A percentile compares a stretch with the other conserved stretches of the same genome.
These are phyloP conservation scores for Westerdykella aurantiaca DNA, from an alignment of 2,329 filamentous ascomycete genomes.

Conservation along the genomic window DNA sequence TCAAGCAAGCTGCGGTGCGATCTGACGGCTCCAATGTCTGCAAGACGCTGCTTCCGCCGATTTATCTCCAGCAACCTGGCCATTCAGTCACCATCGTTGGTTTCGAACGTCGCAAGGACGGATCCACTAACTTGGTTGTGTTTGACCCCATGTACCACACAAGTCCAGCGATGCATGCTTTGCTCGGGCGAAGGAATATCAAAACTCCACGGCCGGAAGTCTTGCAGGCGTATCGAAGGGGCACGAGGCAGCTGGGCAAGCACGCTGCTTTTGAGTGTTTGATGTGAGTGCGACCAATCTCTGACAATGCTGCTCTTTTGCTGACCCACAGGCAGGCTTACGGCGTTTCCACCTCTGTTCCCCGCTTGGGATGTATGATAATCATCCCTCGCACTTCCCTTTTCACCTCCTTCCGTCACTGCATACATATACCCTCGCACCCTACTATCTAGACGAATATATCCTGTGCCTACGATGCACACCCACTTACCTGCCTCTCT, in stretches of 20 bases:
- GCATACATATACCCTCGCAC: constrained; percentile 14
- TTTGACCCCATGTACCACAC: constrained; percentile 84
- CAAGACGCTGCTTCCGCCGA: constrained; percentile 67
- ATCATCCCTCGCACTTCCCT: background rate
- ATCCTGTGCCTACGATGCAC: constrained; percentile 3
- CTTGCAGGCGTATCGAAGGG: constrained; percentile 60
- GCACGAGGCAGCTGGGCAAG: constrained; percentile 59
- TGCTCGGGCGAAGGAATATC: constrained; percentile 47
- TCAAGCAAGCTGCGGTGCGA: constrained; percentile 50
- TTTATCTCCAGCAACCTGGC: constrained; percentile 86
- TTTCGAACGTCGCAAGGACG: constrained; percentile 63
- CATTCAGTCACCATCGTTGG: constrained; percentile 91
- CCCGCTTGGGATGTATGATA: constrained; percentile 40
- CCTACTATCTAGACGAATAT: constrained; percentile 9
- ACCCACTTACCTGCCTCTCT: background rate
- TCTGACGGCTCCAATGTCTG: constrained; percentile 55
- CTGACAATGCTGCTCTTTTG: constrained; percentile 5
- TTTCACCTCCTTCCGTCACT: background rate
- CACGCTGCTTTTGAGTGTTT: constrained; percentile 76
- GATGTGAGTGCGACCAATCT: constrained; percentile 49
- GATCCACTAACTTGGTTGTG: constrained; percentile 65
- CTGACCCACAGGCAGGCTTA: constrained; percentile 21
- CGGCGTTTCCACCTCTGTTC: constrained; percentile 34
- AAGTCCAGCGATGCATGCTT: constrained; percentile 55
- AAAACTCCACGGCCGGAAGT: constrained; percentile 54